These are phyloP conservation scores for Trapa bicornis DNA, from an alignment of 345 rosid species.

Conservation along the genomic window DNA sequence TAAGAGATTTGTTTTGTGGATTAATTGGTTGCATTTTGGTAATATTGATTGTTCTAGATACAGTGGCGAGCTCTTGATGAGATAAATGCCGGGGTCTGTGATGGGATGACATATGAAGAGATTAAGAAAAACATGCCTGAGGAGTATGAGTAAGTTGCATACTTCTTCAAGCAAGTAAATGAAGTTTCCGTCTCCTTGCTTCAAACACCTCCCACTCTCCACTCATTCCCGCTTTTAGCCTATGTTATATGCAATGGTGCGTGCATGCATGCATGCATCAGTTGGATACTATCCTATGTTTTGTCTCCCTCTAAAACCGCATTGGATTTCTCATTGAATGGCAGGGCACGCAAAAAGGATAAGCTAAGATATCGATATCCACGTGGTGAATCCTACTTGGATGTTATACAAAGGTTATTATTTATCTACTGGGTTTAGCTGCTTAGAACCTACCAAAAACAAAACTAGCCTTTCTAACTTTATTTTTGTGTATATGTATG, in stretches of 20 bases:
- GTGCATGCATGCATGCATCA: not conserved
- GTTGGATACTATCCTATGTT: not conserved
- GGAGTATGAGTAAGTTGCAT: constrained; percentile 72
- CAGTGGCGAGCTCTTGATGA: constrained; percentile 99
- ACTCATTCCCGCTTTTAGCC: not conserved
- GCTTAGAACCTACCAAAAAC: not conserved
- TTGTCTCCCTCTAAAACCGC: not conserved
- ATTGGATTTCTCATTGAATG: constrained; percentile 3
- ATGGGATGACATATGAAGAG: constrained; percentile 98
- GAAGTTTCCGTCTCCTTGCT: not conserved
- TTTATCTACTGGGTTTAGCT: not conserved
- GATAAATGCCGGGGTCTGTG: constrained; percentile 97
- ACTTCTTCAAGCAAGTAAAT: not conserved
- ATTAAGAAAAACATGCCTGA: constrained; percentile 89
- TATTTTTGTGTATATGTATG: constrained; percentile 2
- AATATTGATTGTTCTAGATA: constrained; percentile 34
- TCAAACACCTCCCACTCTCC: not conserved
- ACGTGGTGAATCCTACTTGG: constrained; percentile 98
- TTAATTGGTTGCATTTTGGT: not conserved
- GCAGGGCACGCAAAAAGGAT: constrained; percentile 79
- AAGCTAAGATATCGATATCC: constrained; percentile 91
- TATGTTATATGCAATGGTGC: not conserved
- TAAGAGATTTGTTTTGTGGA: not conserved
- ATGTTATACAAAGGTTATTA: constrained; percentile 89
- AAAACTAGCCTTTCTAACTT: not conserved